These are phyloP conservation scores for Torrubiellomyces zombiae DNA, from an alignment of 2,329 filamentous ascomycete species.

Conservation along the genomic window DNA sequence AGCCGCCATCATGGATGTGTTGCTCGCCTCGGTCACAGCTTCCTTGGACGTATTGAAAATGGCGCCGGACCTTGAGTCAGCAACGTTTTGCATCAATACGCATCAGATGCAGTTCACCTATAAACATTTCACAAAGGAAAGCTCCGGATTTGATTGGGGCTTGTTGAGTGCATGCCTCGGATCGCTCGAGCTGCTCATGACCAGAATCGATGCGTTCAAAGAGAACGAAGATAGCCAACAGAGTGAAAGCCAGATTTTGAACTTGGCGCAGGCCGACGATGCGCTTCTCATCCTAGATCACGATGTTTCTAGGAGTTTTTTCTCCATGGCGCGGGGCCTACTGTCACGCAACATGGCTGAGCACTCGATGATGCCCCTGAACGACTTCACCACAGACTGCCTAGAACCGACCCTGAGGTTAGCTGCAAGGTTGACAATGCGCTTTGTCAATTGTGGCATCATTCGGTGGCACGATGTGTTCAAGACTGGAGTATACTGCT, in stretches of 20 bases:
- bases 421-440: constrained; percentile 27
- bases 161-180: constrained; percentile 27
- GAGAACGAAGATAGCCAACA: constrained; percentile 20
- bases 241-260: constrained; percentile 19
- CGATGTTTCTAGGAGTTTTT: constrained; percentile 28
- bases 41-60: constrained; percentile 34
- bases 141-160: constrained; percentile 29
- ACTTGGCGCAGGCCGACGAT: constrained; percentile 28
- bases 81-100: constrained; percentile 31
- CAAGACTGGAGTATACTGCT: constrained; percentile 26
- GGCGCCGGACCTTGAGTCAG: constrained; percentile 26
- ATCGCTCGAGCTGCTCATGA: constrained; percentile 29
- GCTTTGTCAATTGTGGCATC: constrained; percentile 28
- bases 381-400: constrained; percentile 14
- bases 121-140: constrained; percentile 25
- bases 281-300: constrained; percentile 29
- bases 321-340: constrained; percentile 27
- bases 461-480: constrained; percentile 28
- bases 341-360: constrained; percentile 10
- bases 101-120: constrained; percentile 35
- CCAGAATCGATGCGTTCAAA: constrained; percentile 25
- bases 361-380: constrained; percentile 5
- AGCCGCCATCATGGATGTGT: constrained; percentile 33
- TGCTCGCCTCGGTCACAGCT: constrained; percentile 29
- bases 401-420: constrained; percentile 27